Percentiles rank a stretch among this genome's conserved stretches.
Evolutionary conservation across 2,329 filamentous ascomycete species (phyloP).

Genomic region (Xylariaceae sp.): DNA sequence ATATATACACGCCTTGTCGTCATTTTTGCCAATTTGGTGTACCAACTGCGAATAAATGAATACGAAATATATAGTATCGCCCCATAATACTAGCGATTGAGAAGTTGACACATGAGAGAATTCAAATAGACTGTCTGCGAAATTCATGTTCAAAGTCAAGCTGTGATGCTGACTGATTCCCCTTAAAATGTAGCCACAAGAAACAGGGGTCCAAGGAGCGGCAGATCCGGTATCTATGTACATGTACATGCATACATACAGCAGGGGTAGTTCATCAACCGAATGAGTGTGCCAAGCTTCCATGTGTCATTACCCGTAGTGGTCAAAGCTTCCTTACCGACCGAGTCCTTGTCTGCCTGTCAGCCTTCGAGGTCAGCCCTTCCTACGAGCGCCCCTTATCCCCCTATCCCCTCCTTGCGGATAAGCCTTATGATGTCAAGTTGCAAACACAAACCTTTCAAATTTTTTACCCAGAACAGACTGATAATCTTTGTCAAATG

Average conservation of each 20-base stretch:
- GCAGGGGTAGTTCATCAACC: background rate
- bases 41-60: too few species aligned
- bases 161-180: background rate
- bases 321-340: background rate
- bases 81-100: too few species aligned
- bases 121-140: too few species aligned
- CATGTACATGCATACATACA: slow-evolving; percentile 8
- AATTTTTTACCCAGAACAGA: background rate
- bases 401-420: too few species aligned
- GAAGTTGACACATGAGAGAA: background rate
- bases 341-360: background rate
- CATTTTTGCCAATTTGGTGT: too few species aligned
- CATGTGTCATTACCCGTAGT: background rate
- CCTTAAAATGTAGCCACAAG: slow-evolving; percentile 14
- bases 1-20: too few species aligned
- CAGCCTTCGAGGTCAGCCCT: background rate
- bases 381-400: too few species aligned
- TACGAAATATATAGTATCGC: too few species aligned
- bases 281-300: background rate
- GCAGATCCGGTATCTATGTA: slow-evolving; percentile 14
- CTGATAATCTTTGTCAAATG: background rate
- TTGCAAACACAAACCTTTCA: background rate
- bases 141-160: too few species aligned
- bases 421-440: background rate
- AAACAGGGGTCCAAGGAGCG: slow-evolving; percentile 25